These are phyloP conservation scores for Fusarium falciforme DNA, from an alignment of 2,329 filamentous ascomycete genomes.

Conservation along the genomic window DNA sequence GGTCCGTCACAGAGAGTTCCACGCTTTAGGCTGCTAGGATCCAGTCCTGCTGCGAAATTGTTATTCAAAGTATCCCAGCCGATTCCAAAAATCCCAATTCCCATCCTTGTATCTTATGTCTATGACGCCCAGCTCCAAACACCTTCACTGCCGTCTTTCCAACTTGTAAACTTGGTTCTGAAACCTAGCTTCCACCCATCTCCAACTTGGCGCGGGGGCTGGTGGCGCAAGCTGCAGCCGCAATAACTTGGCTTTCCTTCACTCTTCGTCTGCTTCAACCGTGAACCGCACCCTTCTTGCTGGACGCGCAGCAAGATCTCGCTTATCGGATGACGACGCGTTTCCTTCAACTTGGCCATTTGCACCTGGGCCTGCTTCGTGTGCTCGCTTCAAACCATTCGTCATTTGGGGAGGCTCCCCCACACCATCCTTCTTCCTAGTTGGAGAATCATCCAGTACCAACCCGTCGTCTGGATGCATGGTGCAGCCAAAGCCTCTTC, in stretches of 20 bases:
- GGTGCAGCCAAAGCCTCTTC: conserved; percentile 57
- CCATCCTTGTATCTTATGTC: conserved; percentile 1
- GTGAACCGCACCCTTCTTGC: conserved; percentile 50
- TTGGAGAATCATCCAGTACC: conserved; percentile 44
- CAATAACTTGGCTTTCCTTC: conserved; percentile 1
- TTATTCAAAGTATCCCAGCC: neutral
- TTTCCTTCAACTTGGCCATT: conserved; percentile 13
- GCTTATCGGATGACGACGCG: conserved; percentile 19
- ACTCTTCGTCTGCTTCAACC: conserved; percentile 34
- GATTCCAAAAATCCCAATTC: neutral
- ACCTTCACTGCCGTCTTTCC: conserved; percentile 16
- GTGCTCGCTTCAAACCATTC: conserved; percentile 42
- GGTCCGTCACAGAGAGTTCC: conserved; percentile 9
- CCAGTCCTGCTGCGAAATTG: neutral
- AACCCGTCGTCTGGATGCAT: conserved; percentile 61
- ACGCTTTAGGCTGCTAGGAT: neutral
- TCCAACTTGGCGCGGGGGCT: conserved; percentile 17
- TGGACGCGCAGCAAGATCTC: conserved; percentile 40
- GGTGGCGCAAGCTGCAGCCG: conserved; percentile 21
- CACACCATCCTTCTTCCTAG: conserved; percentile 14
- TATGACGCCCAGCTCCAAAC: conserved; percentile 28
- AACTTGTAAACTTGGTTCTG: conserved; percentile 37
- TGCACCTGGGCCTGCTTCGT: conserved; percentile 24
- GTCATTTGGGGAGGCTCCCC: conserved; percentile 7
- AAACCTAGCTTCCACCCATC: conserved; percentile 28